Base-by-base conservation (phyloP, 257 asterid species). In the Pogostemon cablin region DNA sequence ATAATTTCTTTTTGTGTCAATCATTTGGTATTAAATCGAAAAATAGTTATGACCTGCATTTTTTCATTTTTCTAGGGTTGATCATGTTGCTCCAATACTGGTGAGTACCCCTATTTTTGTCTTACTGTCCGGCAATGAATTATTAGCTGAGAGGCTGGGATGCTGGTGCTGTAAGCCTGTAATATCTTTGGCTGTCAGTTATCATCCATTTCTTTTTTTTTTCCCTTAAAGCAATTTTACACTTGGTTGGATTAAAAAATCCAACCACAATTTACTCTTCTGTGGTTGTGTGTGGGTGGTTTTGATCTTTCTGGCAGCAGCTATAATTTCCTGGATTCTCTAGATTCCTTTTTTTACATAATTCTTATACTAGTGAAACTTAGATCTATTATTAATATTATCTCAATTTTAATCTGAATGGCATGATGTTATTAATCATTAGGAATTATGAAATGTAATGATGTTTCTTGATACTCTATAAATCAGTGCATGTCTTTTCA, bases 11-110 rank as follows among this genome's bases (percentile, higher is more conserved):
- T 41, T 59, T 32, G 35, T 65, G 34, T 66, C n/a, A 59, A 74
- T 59, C 5, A 49, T 43, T 43, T 52, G 3, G 40, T 34, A 62
- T 2, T 40, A 41, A 38, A 57, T 35, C 55, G 63, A 49, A 68
- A 67, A 53, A 56, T 72, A 57, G 72, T 74, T 54, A 59, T 82
- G 74, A 80, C 85, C 48, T 74, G 56, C 41, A 49, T 72, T 72
- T 81, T 42, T 76, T 79, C 15, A 40, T 77, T 61, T 81, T 84
- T 77, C 60, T 74, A 84, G 91, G 90, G 77, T 75, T 71, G 49
- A 74, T 50, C 60, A 25, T 50, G 79, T 74, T 70, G 65, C 63
- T 50, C 71, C 78, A 63, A 25, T 63, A 73, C 65, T 58, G 78
- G 93, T 84, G 65, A 87, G 96, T 88, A 48, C 52, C 37, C 55